A percentile compares a stretch with the other conserved stretches of the same genome.
Evolutionary conservation across 2,329 filamentous ascomycete genomes (phyloP).

Genomic region (Lecanicillium sp.): DNA sequence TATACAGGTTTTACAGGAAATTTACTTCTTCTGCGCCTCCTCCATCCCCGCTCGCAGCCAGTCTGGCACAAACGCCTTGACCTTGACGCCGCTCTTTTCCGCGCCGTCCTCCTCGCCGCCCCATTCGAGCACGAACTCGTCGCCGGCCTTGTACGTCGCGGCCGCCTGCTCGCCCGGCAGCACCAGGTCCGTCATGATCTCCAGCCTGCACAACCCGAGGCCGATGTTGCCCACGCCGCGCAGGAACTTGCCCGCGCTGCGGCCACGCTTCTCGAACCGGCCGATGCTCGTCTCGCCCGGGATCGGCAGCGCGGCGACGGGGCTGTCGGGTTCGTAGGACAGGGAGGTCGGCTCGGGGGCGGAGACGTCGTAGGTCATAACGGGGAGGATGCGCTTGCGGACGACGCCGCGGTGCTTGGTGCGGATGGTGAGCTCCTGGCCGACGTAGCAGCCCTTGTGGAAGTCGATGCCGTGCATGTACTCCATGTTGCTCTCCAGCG

Average conservation of each 20-base stretch:
- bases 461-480: conserved; percentile 82
- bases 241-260: conserved; percentile 77
- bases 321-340: conserved; percentile 37
- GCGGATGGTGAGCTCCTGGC: conserved; percentile 92
- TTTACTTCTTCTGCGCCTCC: conserved; percentile 15
- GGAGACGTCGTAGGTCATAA: conserved; percentile 58
- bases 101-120: conserved; percentile 35
- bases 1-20: too few species aligned
- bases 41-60: conserved; percentile 55
- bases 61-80: conserved; percentile 78
- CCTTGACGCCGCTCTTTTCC: conserved; percentile 37
- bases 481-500: conserved; percentile 87
- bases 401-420: conserved; percentile 94
- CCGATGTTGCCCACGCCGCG: conserved; percentile 78
- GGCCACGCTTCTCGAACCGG: conserved; percentile 49
- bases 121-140: conserved; percentile 57
- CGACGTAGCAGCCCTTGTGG: conserved; percentile 93
- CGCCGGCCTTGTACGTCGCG: conserved; percentile 53
- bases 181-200: conserved; percentile 79
- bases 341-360: conserved; percentile 34
- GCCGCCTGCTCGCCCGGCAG: conserved; percentile 63
- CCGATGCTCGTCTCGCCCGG: conserved; percentile 44
- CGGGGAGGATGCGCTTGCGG: conserved; percentile 80
- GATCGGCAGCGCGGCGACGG: conserved; percentile 30
- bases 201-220: conserved; percentile 77